These are phyloP conservation scores for Dryas drummondii DNA, from an alignment of 306 rosid genomes.

Conservation along the genomic window DNA sequence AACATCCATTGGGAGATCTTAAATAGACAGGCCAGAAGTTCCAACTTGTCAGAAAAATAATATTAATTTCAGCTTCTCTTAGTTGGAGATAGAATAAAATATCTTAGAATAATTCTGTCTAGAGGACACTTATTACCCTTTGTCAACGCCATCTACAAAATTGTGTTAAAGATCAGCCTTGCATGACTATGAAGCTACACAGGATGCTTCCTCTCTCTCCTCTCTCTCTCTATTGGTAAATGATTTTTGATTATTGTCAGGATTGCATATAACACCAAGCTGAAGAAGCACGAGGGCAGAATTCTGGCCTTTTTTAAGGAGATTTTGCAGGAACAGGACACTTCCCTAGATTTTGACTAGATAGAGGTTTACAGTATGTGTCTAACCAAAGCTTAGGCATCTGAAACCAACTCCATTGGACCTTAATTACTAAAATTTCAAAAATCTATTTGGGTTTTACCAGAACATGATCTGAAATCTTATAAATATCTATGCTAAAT, in stretches of 20 bases:
- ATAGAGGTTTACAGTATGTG: slow-evolving; percentile 47
- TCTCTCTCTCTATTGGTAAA: slow-evolving; percentile 37
- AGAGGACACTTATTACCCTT: slow-evolving; percentile 42
- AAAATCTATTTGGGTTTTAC: slow-evolving; percentile 29
- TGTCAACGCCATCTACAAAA: slow-evolving; percentile 58
- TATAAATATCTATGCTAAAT: slow-evolving; percentile 64
- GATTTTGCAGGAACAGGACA: slow-evolving; percentile 41
- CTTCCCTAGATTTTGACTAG: slow-evolving; percentile 53
- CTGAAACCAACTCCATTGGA: slow-evolving; percentile 42
- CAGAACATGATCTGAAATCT: slow-evolving; percentile 47
- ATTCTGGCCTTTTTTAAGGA: slow-evolving; percentile 61
- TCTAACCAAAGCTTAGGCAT: slow-evolving; percentile 40
- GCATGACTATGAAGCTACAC: slow-evolving; percentile 52
- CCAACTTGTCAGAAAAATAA: slow-evolving; percentile 44
- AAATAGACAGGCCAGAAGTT: slow-evolving; percentile 55
- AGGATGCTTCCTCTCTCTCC: slow-evolving; percentile 58
- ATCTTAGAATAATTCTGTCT: slow-evolving; percentile 45
- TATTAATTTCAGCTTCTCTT: slow-evolving; percentile 31
- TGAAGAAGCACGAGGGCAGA: slow-evolving; percentile 46
- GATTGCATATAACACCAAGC: slow-evolving; percentile 17
- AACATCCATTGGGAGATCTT: slow-evolving; percentile 51
- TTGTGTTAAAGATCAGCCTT: slow-evolving; percentile 35
- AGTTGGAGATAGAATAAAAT: slow-evolving; percentile 73
- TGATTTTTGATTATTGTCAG: slow-evolving; percentile 22
- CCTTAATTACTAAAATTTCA: slow-evolving; percentile 48